Evolutionary conservation across 2,329 filamentous ascomycete species (phyloP), one percentile per base, ranked within the genome.

Genomic region (Cyanodermella asteris): DNA sequence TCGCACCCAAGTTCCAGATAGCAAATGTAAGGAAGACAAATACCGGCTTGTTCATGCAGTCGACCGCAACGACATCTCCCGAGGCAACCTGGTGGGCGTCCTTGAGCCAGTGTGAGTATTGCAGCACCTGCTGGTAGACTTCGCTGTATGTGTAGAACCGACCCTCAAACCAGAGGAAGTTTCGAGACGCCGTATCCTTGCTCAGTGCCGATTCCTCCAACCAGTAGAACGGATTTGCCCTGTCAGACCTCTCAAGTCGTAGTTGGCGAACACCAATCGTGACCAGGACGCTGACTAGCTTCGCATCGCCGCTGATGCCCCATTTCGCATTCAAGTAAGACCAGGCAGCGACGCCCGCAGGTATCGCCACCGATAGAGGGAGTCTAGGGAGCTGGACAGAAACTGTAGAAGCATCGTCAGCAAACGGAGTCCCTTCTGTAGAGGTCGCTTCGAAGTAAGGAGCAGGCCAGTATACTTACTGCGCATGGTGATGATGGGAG

Each of bases 1-100:
- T 69, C 0, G 75, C 80, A 7, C 81, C 81, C 30, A 91, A 67
- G 16, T 71, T 67, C 78, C 78, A 91, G 16, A 91, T 49, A 0
- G 72, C 80, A 27, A 82, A 55, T 59, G 71, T 65, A 6, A 90
- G 33, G 42, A 82, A 76, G 15, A 84, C 40, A 39, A 80, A 84
- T 3, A 61, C 59, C n/a, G 78, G 68, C 20, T 68, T 76, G 43
- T 91, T 91, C 47, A 74, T 71, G 36, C 77, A 75, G 44, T 87
- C 62, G 36, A 91, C 59, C 6, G 76, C 78, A 11, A 91, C 72
- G 17, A 91, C 66, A 26, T 90, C 76, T 22, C 64, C 65, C 14
- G 67, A 62, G 36, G 69, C 59, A 23, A 91, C 55, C 16, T 57
- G 56, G 26, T 71, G 59, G 7, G 50, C 58, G 2, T 60, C 58